These are phyloP conservation scores for Suillus decipiens DNA, from an alignment of 768 basidiomycete species.

Conservation along the genomic window DNA sequence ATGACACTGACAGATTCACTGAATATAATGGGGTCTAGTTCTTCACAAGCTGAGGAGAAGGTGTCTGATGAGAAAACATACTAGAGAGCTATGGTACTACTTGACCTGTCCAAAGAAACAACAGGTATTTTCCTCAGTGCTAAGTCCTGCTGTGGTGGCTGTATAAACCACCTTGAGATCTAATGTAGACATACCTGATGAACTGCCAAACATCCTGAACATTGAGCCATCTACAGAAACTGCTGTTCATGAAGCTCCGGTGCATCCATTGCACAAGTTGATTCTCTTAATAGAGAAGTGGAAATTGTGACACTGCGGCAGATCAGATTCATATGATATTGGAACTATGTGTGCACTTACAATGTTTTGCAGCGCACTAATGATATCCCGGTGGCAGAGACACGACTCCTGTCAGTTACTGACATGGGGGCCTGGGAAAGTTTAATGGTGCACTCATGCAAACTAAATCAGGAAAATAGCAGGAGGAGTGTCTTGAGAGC, in stretches of 20 bases:
- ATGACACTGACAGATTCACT: constrained; percentile 72
- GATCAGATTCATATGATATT: too few species aligned
- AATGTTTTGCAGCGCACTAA: too few species aligned
- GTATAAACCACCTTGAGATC: not conserved
- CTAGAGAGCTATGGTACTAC: constrained; percentile 11
- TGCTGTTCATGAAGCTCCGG: constrained; percentile 74
- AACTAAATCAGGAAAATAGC: too few species aligned
- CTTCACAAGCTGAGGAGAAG: constrained; percentile 69
- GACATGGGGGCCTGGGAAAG: too few species aligned
- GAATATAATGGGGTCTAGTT: constrained; percentile 98
- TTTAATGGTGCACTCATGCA: too few species aligned
- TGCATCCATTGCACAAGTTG: too few species aligned
- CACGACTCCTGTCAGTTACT: too few species aligned
- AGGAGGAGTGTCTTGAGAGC: too few species aligned
- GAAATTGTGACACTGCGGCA: too few species aligned
- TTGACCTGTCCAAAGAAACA: constrained; percentile 76
- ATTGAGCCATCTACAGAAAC: constrained; percentile 91
- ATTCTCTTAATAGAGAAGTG: too few species aligned
- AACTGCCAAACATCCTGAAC: constrained; percentile 87
- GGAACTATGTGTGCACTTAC: too few species aligned
- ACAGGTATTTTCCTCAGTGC: constrained; percentile 87
- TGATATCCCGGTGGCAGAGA: too few species aligned
- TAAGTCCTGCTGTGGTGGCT: constrained; percentile 60
- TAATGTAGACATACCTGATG: constrained; percentile 19
- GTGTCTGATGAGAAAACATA: constrained; percentile 29